Conservation (phyloP, 306 rosid genomes). For the peach (Prunus persica) region Prunus_persica_NCBIv2 NC_034012.1:6258501-6259000, state of each 20-base stretch:
- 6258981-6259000: background rate
- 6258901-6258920: slow-evolving; percentile 77
- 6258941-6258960: slow-evolving; percentile 19
- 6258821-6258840: background rate
- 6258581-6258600: background rate
- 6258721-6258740: slow-evolving; percentile 59
- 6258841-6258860: background rate
- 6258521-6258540: background rate
- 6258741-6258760: slow-evolving; percentile 60
- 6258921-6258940: slow-evolving; percentile 41
- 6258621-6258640: background rate
- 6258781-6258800: background rate
- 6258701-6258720: slow-evolving; percentile 74
- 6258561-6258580: background rate
- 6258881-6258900: slow-evolving; percentile 94
- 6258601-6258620: background rate
- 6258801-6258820: background rate
- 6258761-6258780: slow-evolving; percentile 54
- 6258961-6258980: background rate
- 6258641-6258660: background rate
- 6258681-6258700: slow-evolving; percentile 77
- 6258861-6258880: slow-evolving; percentile 52
- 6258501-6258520: slow-evolving; percentile 9
- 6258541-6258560: background rate
- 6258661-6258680: background rate